These are phyloP conservation scores for Phaeoacremonium minimum DNA, from an alignment of 2,329 filamentous ascomycete species.

Conservation along the genomic window DNA sequence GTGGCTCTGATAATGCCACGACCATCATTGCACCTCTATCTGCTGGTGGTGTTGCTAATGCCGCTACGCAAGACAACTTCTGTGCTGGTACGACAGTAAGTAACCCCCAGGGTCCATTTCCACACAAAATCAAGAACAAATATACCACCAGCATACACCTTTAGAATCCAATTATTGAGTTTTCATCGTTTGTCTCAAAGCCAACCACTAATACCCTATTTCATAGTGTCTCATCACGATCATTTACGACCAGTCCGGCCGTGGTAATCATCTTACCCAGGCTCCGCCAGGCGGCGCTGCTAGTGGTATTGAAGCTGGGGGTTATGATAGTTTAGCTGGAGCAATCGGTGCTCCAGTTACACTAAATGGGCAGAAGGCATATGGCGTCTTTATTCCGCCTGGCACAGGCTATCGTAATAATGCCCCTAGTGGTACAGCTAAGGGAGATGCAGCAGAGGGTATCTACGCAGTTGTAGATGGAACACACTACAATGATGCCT, in stretches of 20 bases:
- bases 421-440: slow-evolving; percentile 44
- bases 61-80: slow-evolving; percentile 56
- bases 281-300: slow-evolving; percentile 55
- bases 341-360: slow-evolving; percentile 58
- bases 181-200: too few species aligned
- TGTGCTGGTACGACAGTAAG: slow-evolving; percentile 54
- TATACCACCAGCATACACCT: too few species aligned
- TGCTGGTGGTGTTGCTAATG: slow-evolving; percentile 59
- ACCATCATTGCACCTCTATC: slow-evolving; percentile 44
- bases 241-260: slow-evolving; percentile 64
- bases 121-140: too few species aligned
- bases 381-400: slow-evolving; percentile 58
- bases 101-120: too few species aligned
- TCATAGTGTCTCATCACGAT: slow-evolving; percentile 60
- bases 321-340: slow-evolving; percentile 55
- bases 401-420: slow-evolving; percentile 62
- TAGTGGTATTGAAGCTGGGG: slow-evolving; percentile 49
- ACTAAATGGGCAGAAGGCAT: slow-evolving; percentile 56
- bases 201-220: too few species aligned
- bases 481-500: slow-evolving; percentile 52
- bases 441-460: slow-evolving; percentile 49
- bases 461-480: slow-evolving; percentile 59
- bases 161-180: too few species aligned
- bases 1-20: slow-evolving; percentile 45
- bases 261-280: slow-evolving; percentile 57